phyloP scores from a whole-genome alignment of 23 red algal species.

The Gracilariopsis chorda region DNA sequence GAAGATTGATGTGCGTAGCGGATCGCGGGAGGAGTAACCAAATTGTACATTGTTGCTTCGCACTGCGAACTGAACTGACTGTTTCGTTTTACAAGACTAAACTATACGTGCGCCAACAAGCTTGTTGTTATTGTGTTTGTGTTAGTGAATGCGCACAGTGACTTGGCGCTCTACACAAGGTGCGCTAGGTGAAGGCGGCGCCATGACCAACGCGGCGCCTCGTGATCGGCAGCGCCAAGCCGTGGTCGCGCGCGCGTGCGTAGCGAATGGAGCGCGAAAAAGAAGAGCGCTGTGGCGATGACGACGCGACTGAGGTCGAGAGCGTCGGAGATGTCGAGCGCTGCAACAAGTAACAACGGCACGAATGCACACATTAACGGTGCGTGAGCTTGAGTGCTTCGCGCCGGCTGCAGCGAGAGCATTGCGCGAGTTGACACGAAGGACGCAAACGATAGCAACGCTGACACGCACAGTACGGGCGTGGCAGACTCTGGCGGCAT shows the following conservation, averaged over 20 bases:
- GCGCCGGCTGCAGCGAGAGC: not conserved
- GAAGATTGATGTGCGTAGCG: not conserved
- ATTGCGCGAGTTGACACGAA: not conserved
- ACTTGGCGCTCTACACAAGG: too few species aligned
- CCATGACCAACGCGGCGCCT: too few species aligned
- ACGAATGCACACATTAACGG: not conserved
- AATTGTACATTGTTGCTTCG: too few species aligned
- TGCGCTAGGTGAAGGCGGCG: too few species aligned
- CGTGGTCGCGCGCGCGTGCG: too few species aligned
- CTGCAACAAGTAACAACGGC: too few species aligned
- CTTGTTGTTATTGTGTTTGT: too few species aligned
- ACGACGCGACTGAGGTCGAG: not conserved
- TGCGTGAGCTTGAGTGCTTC: not conserved
- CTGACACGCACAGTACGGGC: not conserved
- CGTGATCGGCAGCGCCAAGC: too few species aligned
- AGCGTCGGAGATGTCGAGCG: not conserved
- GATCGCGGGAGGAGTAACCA: slow-evolving; percentile 21
- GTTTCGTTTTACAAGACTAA: too few species aligned
- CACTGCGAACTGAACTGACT: not conserved
- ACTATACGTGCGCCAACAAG: too few species aligned
- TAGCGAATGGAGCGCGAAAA: not conserved
- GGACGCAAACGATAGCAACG: not conserved
- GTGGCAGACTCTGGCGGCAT: not conserved
- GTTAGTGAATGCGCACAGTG: too few species aligned
- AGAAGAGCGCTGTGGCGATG: not conserved